Evolutionary conservation across 768 basidiomycete genomes (phyloP).

Genomic region (Rhodotorula taiwanensis): DNA sequence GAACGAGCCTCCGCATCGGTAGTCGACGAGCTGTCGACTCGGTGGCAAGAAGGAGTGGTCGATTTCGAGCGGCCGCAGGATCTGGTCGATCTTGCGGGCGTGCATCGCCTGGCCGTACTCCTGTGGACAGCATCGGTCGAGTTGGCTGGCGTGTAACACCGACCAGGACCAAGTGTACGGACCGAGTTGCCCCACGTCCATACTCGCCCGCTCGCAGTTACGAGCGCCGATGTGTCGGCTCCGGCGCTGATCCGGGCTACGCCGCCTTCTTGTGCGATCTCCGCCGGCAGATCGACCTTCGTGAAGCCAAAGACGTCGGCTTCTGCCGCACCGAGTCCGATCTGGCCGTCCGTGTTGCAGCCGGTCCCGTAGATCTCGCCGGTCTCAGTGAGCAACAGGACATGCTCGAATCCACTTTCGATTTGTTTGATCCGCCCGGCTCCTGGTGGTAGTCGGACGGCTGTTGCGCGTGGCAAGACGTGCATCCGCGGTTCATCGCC

Average conservation of each 20-base stretch:
- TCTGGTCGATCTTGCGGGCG: slow-evolving; percentile 29
- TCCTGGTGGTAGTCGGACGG: not conserved
- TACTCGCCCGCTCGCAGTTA: slow-evolving; percentile 27
- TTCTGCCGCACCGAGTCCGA: slow-evolving; percentile 8
- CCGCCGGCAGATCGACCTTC: not conserved
- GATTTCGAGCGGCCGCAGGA: slow-evolving; percentile 7
- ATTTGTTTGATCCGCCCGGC: slow-evolving; percentile 9
- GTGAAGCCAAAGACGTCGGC: slow-evolving; percentile 21
- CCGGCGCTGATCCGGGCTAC: slow-evolving; percentile 16
- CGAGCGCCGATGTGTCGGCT: slow-evolving; percentile 26
- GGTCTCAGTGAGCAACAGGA: slow-evolving; percentile 24
- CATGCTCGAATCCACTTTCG: slow-evolving; percentile 28
- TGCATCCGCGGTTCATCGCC: slow-evolving; percentile 13
- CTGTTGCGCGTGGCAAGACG: slow-evolving; percentile 8
- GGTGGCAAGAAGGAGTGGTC: slow-evolving; percentile 11
- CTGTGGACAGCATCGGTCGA: slow-evolving; percentile 15
- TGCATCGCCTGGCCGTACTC: slow-evolving; percentile 34
- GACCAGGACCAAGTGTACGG: too few relatives aligned
- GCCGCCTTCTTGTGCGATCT: slow-evolving; percentile 18
- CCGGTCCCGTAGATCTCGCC: slow-evolving; percentile 31
- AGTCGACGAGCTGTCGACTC: slow-evolving; percentile 28
- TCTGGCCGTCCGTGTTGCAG: slow-evolving; percentile 37
- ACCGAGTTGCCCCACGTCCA: slow-evolving; percentile 36
- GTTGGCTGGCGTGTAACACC: slow-evolving; percentile 32
- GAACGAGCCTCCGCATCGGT: slow-evolving; percentile 34